Conservation (phyloP, 164 flowering plant genomes). For the Protea cynaroides region DNA sequence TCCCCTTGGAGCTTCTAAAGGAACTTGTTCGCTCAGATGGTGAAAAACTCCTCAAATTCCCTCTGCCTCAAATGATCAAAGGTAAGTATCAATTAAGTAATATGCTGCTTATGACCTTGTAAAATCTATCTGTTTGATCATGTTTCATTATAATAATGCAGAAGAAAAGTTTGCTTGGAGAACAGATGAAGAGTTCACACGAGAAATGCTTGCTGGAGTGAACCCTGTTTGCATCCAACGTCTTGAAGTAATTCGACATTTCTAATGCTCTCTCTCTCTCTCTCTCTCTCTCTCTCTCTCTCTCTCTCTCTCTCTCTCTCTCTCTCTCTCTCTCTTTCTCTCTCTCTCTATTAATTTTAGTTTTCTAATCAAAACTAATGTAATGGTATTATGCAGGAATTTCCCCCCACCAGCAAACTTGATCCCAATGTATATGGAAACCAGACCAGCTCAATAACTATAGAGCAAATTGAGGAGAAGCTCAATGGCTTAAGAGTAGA, state of each 20-base stretch:
- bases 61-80: slow-evolving; percentile 70
- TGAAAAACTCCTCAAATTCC: slow-evolving; percentile 54
- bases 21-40: slow-evolving; percentile 71
- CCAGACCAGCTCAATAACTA: slow-evolving; percentile 55
- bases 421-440: slow-evolving; percentile 57
- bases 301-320: too few species aligned
- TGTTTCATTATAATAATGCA: slow-evolving; percentile 19
- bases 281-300: too few species aligned
- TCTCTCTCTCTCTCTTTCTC: too few species aligned
- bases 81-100: slow-evolving; percentile 6
- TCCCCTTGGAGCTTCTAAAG: slow-evolving; percentile 67
- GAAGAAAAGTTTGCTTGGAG: slow-evolving; percentile 81
- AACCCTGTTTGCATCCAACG: slow-evolving; percentile 70
- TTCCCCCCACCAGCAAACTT: slow-evolving; percentile 81
- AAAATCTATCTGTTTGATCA: background rate
- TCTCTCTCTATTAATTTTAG: background rate
- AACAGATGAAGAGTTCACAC: slow-evolving; percentile 82
- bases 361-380: too few species aligned
- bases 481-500: slow-evolving; percentile 58
- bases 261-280: too few species aligned
- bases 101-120: background rate
- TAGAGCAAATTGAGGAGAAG: slow-evolving; percentile 44
- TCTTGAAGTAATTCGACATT: slow-evolving; percentile 42
- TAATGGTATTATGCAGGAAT: slow-evolving; percentile 40
- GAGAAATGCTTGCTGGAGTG: slow-evolving; percentile 94